Percentiles rank a stretch among this genome's conserved stretches.
Evolutionary conservation across 371 early-diverging fungal species (phyloP).

Genomic region (Mortierella sp.): DNA sequence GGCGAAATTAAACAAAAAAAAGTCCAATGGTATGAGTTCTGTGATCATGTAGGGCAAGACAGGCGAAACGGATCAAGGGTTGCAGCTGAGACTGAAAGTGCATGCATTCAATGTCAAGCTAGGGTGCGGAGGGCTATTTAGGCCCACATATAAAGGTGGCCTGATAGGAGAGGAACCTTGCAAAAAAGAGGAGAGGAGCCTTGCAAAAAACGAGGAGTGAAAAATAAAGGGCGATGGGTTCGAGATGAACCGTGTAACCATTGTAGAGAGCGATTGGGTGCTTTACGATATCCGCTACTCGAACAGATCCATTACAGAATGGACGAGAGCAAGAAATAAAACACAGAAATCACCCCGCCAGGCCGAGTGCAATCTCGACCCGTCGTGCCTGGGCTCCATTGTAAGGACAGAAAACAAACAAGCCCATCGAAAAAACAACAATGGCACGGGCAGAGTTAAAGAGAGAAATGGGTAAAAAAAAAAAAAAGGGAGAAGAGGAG

Average conservation of each 20-base stretch:
- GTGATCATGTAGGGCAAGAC: background rate
- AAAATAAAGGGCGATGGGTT: background rate
- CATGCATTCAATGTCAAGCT: background rate
- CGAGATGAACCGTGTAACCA: conserved; percentile 1
- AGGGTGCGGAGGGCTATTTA: background rate
- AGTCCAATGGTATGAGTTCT: background rate
- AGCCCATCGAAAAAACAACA: background rate
- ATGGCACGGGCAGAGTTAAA: background rate
- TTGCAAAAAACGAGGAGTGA: background rate
- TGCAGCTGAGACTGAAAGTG: conserved; percentile 4
- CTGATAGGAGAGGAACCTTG: background rate
- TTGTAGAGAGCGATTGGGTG: conserved; percentile 10
- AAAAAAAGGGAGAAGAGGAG: background rate
- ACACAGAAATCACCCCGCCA: background rate
- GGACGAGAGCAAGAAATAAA: background rate
- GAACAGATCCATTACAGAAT: background rate
- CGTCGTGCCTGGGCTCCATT: background rate
- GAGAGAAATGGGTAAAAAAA: background rate
- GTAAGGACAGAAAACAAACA: background rate
- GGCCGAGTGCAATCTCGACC: background rate
- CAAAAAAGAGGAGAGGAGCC: background rate
- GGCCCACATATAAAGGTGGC: background rate
- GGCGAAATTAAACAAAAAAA: background rate
- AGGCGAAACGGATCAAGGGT: conserved; percentile 4
- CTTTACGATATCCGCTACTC: background rate